Evolutionary conservation across 2,329 filamentous ascomycete species (phyloP).

Genomic region (Eutypa lata): DNA sequence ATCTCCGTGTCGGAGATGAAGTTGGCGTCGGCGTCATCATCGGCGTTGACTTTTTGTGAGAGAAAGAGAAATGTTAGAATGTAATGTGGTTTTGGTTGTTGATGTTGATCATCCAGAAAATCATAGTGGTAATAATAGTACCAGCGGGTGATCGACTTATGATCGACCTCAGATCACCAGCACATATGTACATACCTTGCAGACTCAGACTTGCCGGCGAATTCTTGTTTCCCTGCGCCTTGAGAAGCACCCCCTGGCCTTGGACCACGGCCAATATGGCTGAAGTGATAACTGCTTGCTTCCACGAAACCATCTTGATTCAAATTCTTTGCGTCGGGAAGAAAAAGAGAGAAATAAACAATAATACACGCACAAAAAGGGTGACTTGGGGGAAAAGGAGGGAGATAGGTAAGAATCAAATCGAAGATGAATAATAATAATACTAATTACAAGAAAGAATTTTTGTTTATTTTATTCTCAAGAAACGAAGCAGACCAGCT

Average conservation of each 20-base stretch:
- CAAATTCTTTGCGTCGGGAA: too few species aligned
- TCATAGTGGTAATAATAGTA: too few species aligned
- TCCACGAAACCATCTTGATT: constrained; percentile 17
- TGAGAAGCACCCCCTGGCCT: constrained; percentile 30
- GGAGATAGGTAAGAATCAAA: constrained; percentile 2
- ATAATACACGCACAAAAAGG: not conserved
- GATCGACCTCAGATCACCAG: too few species aligned
- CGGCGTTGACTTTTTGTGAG: constrained; percentile 8
- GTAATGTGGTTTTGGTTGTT: too few species aligned
- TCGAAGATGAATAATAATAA: too few species aligned
- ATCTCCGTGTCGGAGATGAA: constrained; percentile 26
- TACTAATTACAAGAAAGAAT: too few species aligned
- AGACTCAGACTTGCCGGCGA: constrained; percentile 24
- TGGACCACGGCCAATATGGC: constrained; percentile 23
- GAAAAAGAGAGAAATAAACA: too few species aligned
- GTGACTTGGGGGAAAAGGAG: constrained; percentile 1
- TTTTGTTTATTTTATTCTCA: constrained; percentile 4
- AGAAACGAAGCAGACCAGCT: constrained; percentile 22
- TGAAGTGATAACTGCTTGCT: constrained; percentile 13
- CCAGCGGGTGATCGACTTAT: too few species aligned
- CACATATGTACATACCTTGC: constrained; percentile 20
- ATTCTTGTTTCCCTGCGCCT: constrained; percentile 23
- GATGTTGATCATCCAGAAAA: constrained; percentile 8
- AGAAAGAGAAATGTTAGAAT: too few species aligned
- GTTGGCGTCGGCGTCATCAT: constrained; percentile 18